Conservation (phyloP, 78 protist genomes). For the Emiliania huxleyi region DNA sequence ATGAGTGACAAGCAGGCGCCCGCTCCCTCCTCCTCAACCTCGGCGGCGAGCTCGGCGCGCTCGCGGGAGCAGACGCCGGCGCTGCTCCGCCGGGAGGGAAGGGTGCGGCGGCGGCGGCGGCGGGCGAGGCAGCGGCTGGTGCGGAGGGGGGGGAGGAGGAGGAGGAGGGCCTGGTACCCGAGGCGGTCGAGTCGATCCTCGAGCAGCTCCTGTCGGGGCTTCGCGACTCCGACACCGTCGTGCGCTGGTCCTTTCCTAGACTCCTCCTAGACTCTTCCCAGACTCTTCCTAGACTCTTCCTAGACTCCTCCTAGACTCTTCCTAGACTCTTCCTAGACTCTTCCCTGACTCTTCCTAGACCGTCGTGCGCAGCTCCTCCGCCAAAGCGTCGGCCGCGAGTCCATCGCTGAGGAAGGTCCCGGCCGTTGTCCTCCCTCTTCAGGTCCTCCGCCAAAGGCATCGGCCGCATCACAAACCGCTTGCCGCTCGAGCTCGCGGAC, state of each 20-base stretch:
- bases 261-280: too few relatives aligned
- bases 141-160: conserved; percentile 19
- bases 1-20: too few relatives aligned
- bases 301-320: too few relatives aligned
- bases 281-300: too few relatives aligned
- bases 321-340: too few relatives aligned
- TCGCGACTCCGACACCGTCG: conserved; percentile 47
- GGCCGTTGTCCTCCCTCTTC: too few relatives aligned
- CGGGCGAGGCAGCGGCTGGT: neutral
- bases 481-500: conserved; percentile 80
- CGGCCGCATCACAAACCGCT: conserved; percentile 79
- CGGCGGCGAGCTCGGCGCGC: neutral
- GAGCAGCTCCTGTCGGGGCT: neutral
- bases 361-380: too few relatives aligned
- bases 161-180: conserved; percentile 11
- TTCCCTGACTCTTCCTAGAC: too few relatives aligned
- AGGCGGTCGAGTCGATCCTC: neutral
- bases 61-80: neutral
- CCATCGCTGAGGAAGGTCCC: too few relatives aligned
- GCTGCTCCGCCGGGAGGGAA: too few relatives aligned
- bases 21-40: conserved; percentile 40
- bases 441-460: conserved; percentile 91
- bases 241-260: too few relatives aligned
- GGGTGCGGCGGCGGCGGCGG: neutral
- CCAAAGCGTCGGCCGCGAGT: too few relatives aligned